Evolutionary conservation across 768 basidiomycete species (phyloP), one percentile per base, ranked within the genome.

Genomic region (Boletus eberwhitei): DNA sequence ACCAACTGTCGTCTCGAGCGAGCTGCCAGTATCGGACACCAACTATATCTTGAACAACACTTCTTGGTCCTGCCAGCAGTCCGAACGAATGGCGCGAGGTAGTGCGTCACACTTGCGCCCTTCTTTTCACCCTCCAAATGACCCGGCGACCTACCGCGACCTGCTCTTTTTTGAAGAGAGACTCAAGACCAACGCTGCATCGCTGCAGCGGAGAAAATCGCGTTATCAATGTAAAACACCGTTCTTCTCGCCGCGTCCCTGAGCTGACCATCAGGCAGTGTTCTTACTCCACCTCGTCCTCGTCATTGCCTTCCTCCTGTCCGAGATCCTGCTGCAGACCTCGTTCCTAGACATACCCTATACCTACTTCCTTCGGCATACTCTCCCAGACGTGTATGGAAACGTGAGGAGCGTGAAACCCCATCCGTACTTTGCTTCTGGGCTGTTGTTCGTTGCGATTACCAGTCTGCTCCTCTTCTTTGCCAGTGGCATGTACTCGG

Each of bases 391-490:
- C 39, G 68, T 77, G 14, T 81, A 82, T 60, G 69, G 64, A 59
- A 14, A 68, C 59, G 42, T 76, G 54, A 52, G 55, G 9, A 62
- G 78, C 38, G 75, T 82, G 13, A 71, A 72, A 17, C 73, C 86
- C 2, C 86, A 87, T 60, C 85, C 87, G 9, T 95, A 93, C 68
- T 74, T 93, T 60, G 77, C 86, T 21, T 86, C 83, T 35, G 92
- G 89, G 1, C 72, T 93, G 36, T 75, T 97, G 12, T 90, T 96
- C 56, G 91, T 98, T 29, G 84, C 88, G 19, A 84, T 93, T 50
- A 94, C 93, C 14, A 95, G 95, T 2, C 83, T 98, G 8, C 81
- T 89, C 32, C 81, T 99, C 37, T 97, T 98, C 79, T 98, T 97
- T 69, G 93, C 93, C 9, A 95, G 90, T 62, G 96, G 96, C 17